Conservation (phyloP, 192 early-diverging fungal species). For the Physocladia obscura region DNA sequence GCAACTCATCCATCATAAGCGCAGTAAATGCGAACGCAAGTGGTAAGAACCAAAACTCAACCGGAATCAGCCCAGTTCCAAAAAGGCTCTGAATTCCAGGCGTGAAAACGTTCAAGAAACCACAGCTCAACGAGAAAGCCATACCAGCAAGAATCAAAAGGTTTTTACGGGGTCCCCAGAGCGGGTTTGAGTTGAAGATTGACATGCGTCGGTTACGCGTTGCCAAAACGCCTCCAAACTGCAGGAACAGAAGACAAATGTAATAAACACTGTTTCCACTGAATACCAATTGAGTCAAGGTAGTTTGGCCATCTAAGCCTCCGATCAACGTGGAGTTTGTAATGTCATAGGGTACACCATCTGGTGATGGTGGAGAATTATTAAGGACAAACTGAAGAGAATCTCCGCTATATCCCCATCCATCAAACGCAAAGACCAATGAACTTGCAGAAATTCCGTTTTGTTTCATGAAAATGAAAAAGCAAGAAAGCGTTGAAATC, state of each 20-base stretch:
- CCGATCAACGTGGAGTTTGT: background rate
- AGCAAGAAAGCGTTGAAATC: constrained; percentile 45
- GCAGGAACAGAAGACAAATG: constrained; percentile 2
- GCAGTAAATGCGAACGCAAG: constrained; percentile 54
- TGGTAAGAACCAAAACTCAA: constrained; percentile 66
- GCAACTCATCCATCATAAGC: constrained; percentile 58
- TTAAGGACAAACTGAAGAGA: constrained; percentile 3
- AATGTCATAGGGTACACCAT: background rate
- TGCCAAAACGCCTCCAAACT: constrained; percentile 52
- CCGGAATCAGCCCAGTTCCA: constrained; percentile 53
- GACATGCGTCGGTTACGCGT: constrained; percentile 57
- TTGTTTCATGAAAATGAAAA: constrained; percentile 41
- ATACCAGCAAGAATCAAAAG: constrained; percentile 54
- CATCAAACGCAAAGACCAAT: constrained; percentile 5
- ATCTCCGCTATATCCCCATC: constrained; percentile 1
- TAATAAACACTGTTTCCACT: constrained; percentile 22
- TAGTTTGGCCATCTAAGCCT: background rate
- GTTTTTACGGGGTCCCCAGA: constrained; percentile 59
- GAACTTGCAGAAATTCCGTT: background rate
- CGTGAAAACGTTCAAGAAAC: constrained; percentile 40
- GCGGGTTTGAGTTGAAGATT: constrained; percentile 59
- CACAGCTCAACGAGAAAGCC: constrained; percentile 39
- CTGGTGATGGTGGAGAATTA: background rate
- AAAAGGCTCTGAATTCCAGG: constrained; percentile 58
- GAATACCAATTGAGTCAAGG: background rate